Evolutionary conservation across 805 yeast species (phyloP).

Genomic region (Ogataea henricii): DNA sequence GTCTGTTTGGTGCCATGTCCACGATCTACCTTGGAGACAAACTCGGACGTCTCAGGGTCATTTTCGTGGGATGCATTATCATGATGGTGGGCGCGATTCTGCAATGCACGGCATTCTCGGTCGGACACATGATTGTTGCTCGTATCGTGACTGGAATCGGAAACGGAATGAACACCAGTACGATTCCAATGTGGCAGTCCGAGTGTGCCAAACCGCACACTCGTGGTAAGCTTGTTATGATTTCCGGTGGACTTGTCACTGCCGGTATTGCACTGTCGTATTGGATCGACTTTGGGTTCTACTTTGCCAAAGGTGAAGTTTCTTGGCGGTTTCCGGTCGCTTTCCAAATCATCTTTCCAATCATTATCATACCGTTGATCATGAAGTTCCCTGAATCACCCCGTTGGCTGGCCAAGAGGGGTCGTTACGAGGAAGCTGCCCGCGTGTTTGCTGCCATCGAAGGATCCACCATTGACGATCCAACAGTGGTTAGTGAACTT

Average conservation of each 20-base stretch:
- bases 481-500: constrained; percentile 16
- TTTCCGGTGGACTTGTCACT: constrained; percentile 33
- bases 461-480: constrained; percentile 27
- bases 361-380: constrained; percentile 20
- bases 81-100: constrained; percentile 35
- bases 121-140: constrained; percentile 34
- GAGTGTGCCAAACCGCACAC: constrained; percentile 36
- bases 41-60: constrained; percentile 43
- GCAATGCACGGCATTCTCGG: constrained; percentile 26
- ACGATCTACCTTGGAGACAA: constrained; percentile 44
- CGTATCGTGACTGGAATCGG: constrained; percentile 39
- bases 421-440: constrained; percentile 45
- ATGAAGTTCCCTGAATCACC: constrained; percentile 44
- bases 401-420: constrained; percentile 44
- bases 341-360: constrained; percentile 34
- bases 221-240: constrained; percentile 35
- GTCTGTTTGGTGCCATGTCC: constrained; percentile 45
- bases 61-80: constrained; percentile 38
- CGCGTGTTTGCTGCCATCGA: constrained; percentile 44
- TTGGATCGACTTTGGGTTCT: constrained; percentile 41
- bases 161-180: constrained; percentile 38
- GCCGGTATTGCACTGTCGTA: constrained; percentile 36
- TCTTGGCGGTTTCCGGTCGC: constrained; percentile 42
- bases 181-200: constrained; percentile 39
- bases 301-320: constrained; percentile 30